Evolutionary conservation across 1,284 basidiomycete genomes (phyloP).

Genomic region (Cutaneotrichosporon curvatum): DNA sequence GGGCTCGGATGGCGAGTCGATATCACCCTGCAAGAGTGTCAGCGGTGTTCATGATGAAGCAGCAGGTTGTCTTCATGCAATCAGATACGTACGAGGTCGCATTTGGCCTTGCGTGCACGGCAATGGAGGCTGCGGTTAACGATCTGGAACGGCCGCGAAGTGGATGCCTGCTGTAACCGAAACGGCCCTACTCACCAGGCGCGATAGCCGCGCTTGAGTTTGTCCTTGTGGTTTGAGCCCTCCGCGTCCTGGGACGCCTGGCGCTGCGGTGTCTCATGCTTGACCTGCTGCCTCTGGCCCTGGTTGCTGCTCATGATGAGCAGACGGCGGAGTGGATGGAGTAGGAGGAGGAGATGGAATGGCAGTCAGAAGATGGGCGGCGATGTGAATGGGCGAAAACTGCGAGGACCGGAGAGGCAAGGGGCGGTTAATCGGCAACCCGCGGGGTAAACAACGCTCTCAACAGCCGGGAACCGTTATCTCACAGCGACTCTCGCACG

Average conservation of each 20-base stretch:
- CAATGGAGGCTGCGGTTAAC: constrained; percentile 29
- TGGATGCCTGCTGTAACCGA: background rate
- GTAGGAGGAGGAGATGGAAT: background rate
- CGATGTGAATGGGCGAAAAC: too few relatives aligned
- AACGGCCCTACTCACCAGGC: constrained; percentile 30
- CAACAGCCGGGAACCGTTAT: too few relatives aligned
- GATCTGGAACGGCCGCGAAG: background rate
- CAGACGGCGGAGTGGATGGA: too few relatives aligned
- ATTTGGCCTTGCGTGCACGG: constrained; percentile 37
- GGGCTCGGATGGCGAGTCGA: constrained; percentile 46
- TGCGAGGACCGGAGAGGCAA: too few relatives aligned
- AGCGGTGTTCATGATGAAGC: constrained; percentile 1
- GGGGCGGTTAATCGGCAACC: too few relatives aligned
- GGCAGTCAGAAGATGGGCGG: too few relatives aligned
- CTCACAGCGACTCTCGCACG: too few relatives aligned
- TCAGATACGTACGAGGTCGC: constrained; percentile 29
- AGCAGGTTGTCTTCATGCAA: background rate
- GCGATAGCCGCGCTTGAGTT: constrained; percentile 35
- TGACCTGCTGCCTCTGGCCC: background rate
- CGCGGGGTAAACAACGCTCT: too few relatives aligned
- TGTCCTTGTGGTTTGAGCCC: constrained; percentile 11
- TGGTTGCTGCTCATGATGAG: background rate
- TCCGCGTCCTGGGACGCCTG: background rate
- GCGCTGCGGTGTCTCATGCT: background rate
- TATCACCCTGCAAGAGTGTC: constrained; percentile 38